phyloP scores from a whole-genome alignment of 352 stramenopile species.

The Phytophthora cactorum region DNA sequence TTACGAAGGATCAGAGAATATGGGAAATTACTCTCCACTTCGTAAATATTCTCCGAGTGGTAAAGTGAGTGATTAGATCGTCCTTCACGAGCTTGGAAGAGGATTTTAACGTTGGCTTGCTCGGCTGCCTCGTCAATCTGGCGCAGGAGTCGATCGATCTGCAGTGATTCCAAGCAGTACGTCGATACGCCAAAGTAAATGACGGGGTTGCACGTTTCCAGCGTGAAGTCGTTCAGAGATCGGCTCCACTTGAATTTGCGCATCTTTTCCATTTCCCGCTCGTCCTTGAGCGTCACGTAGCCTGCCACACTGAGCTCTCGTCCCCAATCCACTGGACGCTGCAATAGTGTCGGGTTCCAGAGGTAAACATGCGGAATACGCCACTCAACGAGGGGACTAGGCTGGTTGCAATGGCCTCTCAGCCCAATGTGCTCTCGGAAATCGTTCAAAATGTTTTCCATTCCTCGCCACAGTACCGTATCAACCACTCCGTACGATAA shows the following conservation, averaged over 20 bases:
- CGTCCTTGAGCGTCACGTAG: conserved; percentile 43
- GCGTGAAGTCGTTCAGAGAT: conserved; percentile 43
- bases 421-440: conserved; percentile 51
- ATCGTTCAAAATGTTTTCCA: conserved; percentile 43
- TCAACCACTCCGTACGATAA: conserved; percentile 52
- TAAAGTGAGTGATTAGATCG: conserved; percentile 9
- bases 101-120: conserved; percentile 46
- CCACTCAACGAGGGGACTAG: conserved; percentile 48
- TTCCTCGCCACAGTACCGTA: conserved; percentile 39
- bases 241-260: conserved; percentile 35
- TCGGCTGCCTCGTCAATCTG: conserved; percentile 46
- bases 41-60: conserved; percentile 44
- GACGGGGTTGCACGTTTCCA: conserved; percentile 35
- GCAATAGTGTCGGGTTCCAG: conserved; percentile 45
- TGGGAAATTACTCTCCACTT: conserved; percentile 43
- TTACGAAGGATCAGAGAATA: conserved; percentile 88
- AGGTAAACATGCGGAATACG: conserved; percentile 52
- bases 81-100: conserved; percentile 58
- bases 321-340: conserved; percentile 50
- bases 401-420: conserved; percentile 29
- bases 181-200: conserved; percentile 51
- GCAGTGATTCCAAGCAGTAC: conserved; percentile 31
- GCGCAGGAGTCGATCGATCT: conserved; percentile 38
- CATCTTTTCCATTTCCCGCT: conserved; percentile 37
- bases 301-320: conserved; percentile 47